A percentile compares a stretch with the other conserved stretches of the same genome.
These are phyloP conservation scores for Aspergillus tubingensis DNA, from an alignment of 2,329 filamentous ascomycete genomes.

Conservation along the genomic window DNA sequence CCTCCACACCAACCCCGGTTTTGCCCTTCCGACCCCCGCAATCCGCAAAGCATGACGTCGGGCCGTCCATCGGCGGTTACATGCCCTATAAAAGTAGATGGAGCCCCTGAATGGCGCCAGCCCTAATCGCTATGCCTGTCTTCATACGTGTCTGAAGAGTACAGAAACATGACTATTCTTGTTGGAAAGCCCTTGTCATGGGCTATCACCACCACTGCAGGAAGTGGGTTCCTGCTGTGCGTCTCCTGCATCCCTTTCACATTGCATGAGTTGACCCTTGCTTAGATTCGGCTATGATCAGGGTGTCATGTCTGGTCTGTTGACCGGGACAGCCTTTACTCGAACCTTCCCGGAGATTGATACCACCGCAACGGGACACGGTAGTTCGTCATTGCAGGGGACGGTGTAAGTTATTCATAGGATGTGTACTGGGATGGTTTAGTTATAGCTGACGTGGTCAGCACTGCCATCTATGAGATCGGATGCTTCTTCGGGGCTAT, in stretches of 20 bases:
- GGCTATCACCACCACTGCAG: slow-evolving; percentile 47
- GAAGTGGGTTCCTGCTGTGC: slow-evolving; percentile 43
- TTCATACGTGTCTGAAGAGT: not conserved
- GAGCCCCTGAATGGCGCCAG: not conserved
- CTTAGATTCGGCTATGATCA: slow-evolving; percentile 40
- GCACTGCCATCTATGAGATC: slow-evolving; percentile 50
- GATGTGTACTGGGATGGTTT: too few relatives aligned
- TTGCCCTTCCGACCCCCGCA: slow-evolving; percentile 3
- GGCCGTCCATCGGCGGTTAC: not conserved
- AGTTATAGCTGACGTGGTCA: slow-evolving; percentile 9
- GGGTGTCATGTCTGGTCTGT: slow-evolving; percentile 41
- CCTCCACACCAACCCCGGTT: slow-evolving; percentile 3
- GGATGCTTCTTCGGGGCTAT: slow-evolving; percentile 61
- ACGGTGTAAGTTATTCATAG: slow-evolving; percentile 36
- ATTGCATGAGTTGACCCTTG: slow-evolving; percentile 4
- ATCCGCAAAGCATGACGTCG: not conserved
- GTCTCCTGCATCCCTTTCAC: slow-evolving; percentile 28
- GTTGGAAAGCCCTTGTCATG: slow-evolving; percentile 39
- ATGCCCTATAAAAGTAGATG: slow-evolving; percentile 5
- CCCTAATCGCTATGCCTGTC: not conserved
- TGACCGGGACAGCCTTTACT: slow-evolving; percentile 33
- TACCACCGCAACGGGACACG: slow-evolving; percentile 35
- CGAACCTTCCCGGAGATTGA: slow-evolving; percentile 32
- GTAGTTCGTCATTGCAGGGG: slow-evolving; percentile 49
- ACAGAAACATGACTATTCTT: slow-evolving; percentile 27